Evolutionary conservation across 768 basidiomycete species (phyloP), one percentile per base, ranked within the genome.

Genomic region (Bullera alba): DNA sequence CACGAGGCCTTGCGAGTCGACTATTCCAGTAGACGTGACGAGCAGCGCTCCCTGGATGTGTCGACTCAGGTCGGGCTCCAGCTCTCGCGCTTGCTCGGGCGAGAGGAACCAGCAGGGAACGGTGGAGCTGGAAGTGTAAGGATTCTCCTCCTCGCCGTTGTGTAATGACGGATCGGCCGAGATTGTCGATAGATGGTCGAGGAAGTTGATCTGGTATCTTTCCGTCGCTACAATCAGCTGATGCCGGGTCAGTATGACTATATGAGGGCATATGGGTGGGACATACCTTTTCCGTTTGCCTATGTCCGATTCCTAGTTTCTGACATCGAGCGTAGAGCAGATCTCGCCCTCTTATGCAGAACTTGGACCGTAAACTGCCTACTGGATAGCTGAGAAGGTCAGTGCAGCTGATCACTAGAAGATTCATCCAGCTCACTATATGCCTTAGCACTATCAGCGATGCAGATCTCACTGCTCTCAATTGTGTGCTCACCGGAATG

Each of bases 1-100:
- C 82, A 96, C 87, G 46, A 92, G 74, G 3, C 80, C 69, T 75
- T 93, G 88, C 0, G 87, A 86, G 70, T 92, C 85, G 0, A 97
- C 72, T 54, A 97, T 92, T 2, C 95, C 95, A 0, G 91, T 92
- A 62, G 83, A 81, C 7, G 86, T 84, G 48, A 83, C 86, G 78
- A 83, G 83, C 25, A 99, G 71, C 2, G 90, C 89, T 7, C 77
- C 78, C 0, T 76, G 74, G 48, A 96, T 86, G 37, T 82, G 76
- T 6, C 69, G 57, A 0, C 84, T 83, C n/a, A 99, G 74, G 61
- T 86, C 81, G 0, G 93, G 93, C 72, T 95, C 91, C 60, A 92
- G 72, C 46, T 79, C 77, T 45, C 79, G 79, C 2, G 84, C 85
- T 63, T 84, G 77, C 12, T 80, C 77, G 6, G 82, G 83, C 14